Percentiles rank a stretch among this genome's conserved stretches.
Conservation (phyloP, 352 stramenopile species). For the Pythium brassicae region DNA sequence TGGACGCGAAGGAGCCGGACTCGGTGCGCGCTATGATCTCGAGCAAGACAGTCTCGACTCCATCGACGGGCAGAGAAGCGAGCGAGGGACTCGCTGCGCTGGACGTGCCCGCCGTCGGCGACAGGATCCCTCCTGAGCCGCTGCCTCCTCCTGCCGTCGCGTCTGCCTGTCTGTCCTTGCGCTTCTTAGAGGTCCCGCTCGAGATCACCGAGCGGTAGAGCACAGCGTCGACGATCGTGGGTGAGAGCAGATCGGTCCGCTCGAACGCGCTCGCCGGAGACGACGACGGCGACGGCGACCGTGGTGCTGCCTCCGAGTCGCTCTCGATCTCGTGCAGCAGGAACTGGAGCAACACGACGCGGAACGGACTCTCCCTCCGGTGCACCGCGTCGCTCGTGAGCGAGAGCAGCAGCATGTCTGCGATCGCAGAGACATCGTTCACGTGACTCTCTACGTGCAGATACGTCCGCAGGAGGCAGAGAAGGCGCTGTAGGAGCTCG, state of each 20-base stretch:
- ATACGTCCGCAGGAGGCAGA: conserved; percentile 39
- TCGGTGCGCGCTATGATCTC: conserved; percentile 46
- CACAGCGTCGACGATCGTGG: conserved; percentile 41
- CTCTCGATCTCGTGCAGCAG: conserved; percentile 52
- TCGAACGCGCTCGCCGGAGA: not conserved
- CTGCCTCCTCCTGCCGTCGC: not conserved
- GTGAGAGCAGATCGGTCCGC: conserved; percentile 14
- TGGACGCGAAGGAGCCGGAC: conserved; percentile 18
- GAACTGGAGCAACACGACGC: conserved; percentile 45
- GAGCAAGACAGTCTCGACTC: conserved; percentile 41
- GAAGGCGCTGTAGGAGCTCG: conserved; percentile 39
- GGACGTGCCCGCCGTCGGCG: not conserved
- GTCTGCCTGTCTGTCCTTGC: conserved; percentile 31
- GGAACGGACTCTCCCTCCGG: conserved; percentile 21
- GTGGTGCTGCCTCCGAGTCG: conserved; percentile 13
- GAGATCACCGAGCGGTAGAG: conserved; percentile 18
- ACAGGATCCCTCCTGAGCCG: not conserved
- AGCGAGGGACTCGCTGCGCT: not conserved
- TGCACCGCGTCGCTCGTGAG: conserved; percentile 32
- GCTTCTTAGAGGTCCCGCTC: conserved; percentile 17
- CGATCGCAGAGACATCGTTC: conserved; percentile 39
- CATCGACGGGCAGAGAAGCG: conserved; percentile 17
- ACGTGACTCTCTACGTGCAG: conserved; percentile 56
- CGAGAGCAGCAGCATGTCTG: conserved; percentile 48
- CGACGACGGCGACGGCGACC: not conserved